Evolutionary conservation across 495 filamentous ascomycete species (phyloP).

Genomic region (Podospora comata): DNA sequence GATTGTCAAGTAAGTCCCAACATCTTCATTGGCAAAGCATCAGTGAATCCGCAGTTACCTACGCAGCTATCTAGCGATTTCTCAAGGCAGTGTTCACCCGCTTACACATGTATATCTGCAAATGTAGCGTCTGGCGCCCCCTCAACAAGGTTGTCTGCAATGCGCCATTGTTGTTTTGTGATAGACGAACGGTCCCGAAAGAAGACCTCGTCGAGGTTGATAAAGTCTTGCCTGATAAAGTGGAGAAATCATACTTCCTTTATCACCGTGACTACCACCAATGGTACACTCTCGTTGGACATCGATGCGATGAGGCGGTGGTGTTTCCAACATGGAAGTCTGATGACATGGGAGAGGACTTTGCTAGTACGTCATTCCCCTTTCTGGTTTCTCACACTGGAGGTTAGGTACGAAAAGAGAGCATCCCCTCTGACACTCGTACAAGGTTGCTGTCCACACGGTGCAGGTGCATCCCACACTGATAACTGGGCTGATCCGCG

Average conservation of each 20-base stretch:
- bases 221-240: background rate
- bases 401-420: background rate
- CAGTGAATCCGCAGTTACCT: too few species aligned
- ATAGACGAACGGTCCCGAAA: background rate
- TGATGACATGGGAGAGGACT: background rate
- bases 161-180: background rate
- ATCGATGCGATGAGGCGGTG: background rate
- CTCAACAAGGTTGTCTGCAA: slow-evolving; percentile 1
- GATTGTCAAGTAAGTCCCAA: too few species aligned
- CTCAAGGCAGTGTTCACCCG: too few species aligned
- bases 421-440: background rate
- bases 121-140: background rate
- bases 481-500: slow-evolving; percentile 7
- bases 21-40: background rate
- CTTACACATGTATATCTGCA: too few species aligned
- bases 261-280: background rate
- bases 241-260: background rate
- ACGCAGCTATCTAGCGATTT: too few species aligned
- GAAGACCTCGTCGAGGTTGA: background rate
- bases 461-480: background rate
- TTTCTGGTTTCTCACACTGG: background rate
- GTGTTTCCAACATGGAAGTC: background rate
- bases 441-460: background rate
- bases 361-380: too few species aligned
- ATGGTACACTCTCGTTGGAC: background rate